Base-by-base conservation (phyloP, 2,329 filamentous ascomycete species). In the Aspergillus ochraceoroseus region DNA sequence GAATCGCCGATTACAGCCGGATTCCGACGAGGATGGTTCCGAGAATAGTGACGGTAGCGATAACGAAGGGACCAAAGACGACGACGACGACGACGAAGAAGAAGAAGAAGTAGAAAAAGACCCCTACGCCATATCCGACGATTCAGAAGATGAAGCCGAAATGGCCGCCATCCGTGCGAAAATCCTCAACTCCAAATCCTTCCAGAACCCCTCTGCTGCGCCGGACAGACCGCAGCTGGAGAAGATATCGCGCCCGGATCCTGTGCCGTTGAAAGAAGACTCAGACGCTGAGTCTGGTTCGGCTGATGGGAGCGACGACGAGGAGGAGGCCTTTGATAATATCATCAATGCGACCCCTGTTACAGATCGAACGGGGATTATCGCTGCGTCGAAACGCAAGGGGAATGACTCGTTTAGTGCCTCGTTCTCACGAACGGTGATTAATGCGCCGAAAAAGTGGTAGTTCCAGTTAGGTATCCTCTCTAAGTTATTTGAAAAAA, bases 131-230 rank as follows among this genome's bases (percentile, higher is more conserved):
- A 76, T 94, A 31, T 87, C 87, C 7, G 84, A 88, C 40, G 83
- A 87, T 52, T 80, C 78, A 20, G 86, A 85, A 41, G 83, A 95
- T 42, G 87, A 94, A 54, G 85, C 85, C 37, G 82, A 88, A 59
- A 96, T 96, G 89, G 89, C 87, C 23, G 89, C 94, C 57, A 82
- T 98, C 37, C 79, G 92, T 33, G 80, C 84, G 39, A 86, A 87
- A 54, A 87, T 96, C n/a, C 76, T 98, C 2, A 85, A 83, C 5
- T 95, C 90, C 5, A 95, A 90, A 59, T 80, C 88, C 0, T 98
- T 98, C 57, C 70, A 83, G 28, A 85, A 85, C 50, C 61, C 64
- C 11, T 52, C 56, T 12, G 47, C 52, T 12, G 47, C 52, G 15
- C 67, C 74, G 7, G 46, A 67, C 47, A 82, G 81, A 51, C 74